Conservation (phyloP, 192 early-diverging fungal species). For the Spizellomyces punctatus region DNA sequence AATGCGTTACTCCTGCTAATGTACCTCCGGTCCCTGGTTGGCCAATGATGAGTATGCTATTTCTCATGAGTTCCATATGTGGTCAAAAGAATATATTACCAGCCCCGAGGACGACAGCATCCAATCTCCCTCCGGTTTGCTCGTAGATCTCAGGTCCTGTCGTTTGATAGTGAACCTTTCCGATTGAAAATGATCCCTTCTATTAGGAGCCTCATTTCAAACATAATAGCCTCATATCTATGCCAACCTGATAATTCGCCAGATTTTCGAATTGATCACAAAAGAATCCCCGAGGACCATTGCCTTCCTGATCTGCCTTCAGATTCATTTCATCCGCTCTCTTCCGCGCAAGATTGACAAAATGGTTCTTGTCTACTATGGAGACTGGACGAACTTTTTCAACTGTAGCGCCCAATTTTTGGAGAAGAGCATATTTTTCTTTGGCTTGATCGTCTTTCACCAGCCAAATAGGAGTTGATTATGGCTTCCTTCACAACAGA, state of each 20-base stretch:
- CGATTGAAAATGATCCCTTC: no score
- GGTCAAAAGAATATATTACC: conserved; percentile 46
- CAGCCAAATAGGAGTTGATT: neutral
- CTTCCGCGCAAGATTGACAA: conserved; percentile 84
- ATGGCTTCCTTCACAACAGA: neutral
- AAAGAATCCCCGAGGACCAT: conserved; percentile 64
- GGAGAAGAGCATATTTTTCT: conserved; percentile 87
- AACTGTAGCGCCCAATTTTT: conserved; percentile 81
- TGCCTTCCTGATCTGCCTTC: conserved; percentile 21
- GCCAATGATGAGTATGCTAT: neutral
- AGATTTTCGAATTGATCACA: conserved; percentile 96
- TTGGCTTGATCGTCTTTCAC: conserved; percentile 76
- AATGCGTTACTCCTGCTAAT: conserved; percentile 85
- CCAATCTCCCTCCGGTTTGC: conserved; percentile 65
- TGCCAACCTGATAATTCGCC: conserved; percentile 64
- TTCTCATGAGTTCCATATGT: neutral
- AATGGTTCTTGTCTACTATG: conserved; percentile 89
- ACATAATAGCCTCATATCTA: neutral
- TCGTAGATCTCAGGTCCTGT: conserved; percentile 90
- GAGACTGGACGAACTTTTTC: conserved; percentile 90
- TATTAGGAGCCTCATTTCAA: neutral
- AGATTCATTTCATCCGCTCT: conserved; percentile 71
- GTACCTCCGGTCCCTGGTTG: conserved; percentile 83
- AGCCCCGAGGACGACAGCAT: conserved; percentile 89
- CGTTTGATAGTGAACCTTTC: conserved; percentile 63